Base-by-base conservation (phyloP, 2,329 filamentous ascomycete genomes). In the Gliomastix tumulicola region DNA sequence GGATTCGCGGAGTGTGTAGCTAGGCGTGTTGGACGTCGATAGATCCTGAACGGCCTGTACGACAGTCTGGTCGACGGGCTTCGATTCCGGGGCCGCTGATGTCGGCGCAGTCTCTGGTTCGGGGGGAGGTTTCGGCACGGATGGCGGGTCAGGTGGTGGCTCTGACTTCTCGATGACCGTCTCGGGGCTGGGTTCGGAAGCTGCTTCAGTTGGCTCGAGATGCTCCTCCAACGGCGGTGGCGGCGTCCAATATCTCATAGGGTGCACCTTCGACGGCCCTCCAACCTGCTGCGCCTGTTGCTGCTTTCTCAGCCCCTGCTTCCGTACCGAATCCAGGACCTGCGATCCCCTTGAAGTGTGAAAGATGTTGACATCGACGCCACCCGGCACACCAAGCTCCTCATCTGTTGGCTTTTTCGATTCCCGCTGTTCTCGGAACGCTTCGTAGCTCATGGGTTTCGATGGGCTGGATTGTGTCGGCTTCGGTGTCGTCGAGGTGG, bases 1-100 rank as follows among this genome's bases (percentile, higher is more conserved):
- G 9, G 92, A 98, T 53, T 97, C 90, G 38, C 83, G 75, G 55
- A 98, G 79, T 41, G 83, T 70, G 52, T 94, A 88, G 21, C 50
- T 41, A 35, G 54, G 44, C 20, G 54, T 40, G 20, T 37, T 25
- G n/a, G 42, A 32, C 44, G 40, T 12, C 15, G 44, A 25, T 7
- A 53, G 22, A 7, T 51, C 60, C n/a, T 53, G 48, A 19, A 53
- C 46, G 3, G 50, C 39, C 17, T 55, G 48, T 3, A 44, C 21
- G 27, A 47, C 39, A 7, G 45, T 43, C 12, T 47, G 36, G 7
- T 46, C 45, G 25, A 16, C n/a, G 25, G 25, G 25, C 13, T 28
- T 13, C 4, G 25, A 2, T 45, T 35, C 21, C 37, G 25, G 30
- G 13, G 33, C 34, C 19, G 43, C 34, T 23, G 41, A 34, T 5